These are phyloP conservation scores for Acanthamoeba healyi DNA, from an alignment of 208 protist genomes.

Conservation along the genomic window DNA sequence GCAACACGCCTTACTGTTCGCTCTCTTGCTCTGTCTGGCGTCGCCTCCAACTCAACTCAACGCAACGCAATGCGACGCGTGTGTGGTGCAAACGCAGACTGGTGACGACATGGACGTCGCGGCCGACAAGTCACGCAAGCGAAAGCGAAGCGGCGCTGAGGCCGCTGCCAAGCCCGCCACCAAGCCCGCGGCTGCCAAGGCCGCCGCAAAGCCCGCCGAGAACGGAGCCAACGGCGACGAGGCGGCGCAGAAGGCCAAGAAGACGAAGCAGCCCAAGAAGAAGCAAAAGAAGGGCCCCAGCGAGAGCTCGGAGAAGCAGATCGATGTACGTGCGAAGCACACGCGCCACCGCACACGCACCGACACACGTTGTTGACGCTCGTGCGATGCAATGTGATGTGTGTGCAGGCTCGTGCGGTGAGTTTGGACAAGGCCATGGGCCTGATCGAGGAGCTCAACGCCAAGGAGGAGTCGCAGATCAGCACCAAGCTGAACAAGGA, in stretches of 20 bases:
- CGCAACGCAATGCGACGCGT: too few relatives aligned
- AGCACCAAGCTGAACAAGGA: constrained; percentile 15
- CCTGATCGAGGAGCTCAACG: constrained; percentile 4
- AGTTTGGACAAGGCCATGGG: constrained; percentile 41
- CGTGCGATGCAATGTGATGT: neutral
- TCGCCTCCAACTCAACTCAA: too few relatives aligned
- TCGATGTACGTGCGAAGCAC: neutral
- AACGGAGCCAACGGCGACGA: neutral
- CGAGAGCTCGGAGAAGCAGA: constrained; percentile 37
- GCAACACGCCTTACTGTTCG: too few relatives aligned
- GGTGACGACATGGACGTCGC: neutral
- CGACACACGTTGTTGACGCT: neutral
- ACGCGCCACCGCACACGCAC: neutral
- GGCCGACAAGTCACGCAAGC: neutral
- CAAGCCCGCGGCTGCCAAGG: neutral
- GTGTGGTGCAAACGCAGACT: too few relatives aligned
- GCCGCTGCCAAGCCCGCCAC: neutral
- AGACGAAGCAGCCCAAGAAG: constrained; percentile 14
- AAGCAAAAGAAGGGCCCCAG: constrained; percentile 17
- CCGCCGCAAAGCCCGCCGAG: neutral
- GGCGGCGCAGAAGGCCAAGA: neutral
- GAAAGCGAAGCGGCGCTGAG: constrained; percentile 3
- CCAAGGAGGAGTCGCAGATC: constrained; percentile 25
- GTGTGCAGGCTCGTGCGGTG: neutral
- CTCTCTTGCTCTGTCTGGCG: too few relatives aligned